A percentile compares a stretch with the other conserved stretches of the same genome.
These are phyloP conservation scores for Pichia sp. DNA, from an alignment of 1,139 yeast species.

Conservation along the genomic window DNA sequence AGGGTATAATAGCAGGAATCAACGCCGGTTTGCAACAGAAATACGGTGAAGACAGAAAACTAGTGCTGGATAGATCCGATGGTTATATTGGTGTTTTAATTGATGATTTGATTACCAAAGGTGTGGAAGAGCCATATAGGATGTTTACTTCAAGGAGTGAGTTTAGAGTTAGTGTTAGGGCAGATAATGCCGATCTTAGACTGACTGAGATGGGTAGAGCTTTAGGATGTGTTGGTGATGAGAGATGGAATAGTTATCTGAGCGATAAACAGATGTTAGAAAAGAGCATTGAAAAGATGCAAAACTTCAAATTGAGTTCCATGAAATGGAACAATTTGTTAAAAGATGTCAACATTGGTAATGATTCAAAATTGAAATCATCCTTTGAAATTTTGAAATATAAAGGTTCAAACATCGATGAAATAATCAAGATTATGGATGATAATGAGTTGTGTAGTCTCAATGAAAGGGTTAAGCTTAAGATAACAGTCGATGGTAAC, in stretches of 20 bases:
- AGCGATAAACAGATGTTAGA: constrained; percentile 41
- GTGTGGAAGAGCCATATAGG: constrained; percentile 94
- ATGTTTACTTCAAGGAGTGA: constrained; percentile 98
- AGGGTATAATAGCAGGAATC: constrained; percentile 91
- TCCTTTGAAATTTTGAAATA: constrained; percentile 50
- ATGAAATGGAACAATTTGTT: constrained; percentile 48
- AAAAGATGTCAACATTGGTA: constrained; percentile 27
- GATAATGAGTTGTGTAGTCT: constrained; percentile 25
- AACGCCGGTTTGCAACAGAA: constrained; percentile 64
- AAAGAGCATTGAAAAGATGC: constrained; percentile 37
- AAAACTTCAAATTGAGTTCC: constrained; percentile 40
- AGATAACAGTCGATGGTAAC: constrained; percentile 70
- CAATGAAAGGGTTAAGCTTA: constrained; percentile 47
- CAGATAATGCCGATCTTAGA: constrained; percentile 90
- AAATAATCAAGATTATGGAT: constrained; percentile 30
- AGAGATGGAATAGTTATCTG: constrained; percentile 45
- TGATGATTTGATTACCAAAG: constrained; percentile 91
- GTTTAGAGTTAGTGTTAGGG: constrained; percentile 78
- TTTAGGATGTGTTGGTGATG: constrained; percentile 58
- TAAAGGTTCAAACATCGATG: constrained; percentile 26
- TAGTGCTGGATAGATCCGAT: constrained; percentile 63
- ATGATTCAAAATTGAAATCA: constrained; percentile 35
- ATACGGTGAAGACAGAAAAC: constrained; percentile 30
- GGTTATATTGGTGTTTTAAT: constrained; percentile 90
- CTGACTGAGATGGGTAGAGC: constrained; percentile 62